Percentiles rank a stretch among this genome's conserved stretches.
Evolutionary conservation across 768 basidiomycete species (phyloP).

Genomic region (Rhizopogon salebrosus): DNA sequence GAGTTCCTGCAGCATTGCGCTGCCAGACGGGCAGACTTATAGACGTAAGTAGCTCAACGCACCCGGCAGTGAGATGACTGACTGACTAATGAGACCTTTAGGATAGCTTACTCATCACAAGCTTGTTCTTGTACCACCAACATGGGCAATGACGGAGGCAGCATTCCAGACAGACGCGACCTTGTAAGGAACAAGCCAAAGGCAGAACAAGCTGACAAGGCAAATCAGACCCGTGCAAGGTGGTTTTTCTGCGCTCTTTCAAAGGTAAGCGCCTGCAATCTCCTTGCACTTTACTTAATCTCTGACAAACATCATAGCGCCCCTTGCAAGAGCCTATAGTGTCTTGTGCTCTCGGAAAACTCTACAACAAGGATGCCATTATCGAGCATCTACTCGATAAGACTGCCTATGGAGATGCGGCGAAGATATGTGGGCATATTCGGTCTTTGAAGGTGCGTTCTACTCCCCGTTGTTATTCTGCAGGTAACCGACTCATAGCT

Average conservation of each 20-base stretch:
- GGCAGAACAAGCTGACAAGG: constrained; percentile 86
- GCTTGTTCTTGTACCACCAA: constrained; percentile 4
- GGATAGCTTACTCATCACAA: background rate
- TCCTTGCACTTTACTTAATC: background rate
- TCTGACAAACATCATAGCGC: constrained; percentile 39
- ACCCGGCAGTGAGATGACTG: too few species aligned
- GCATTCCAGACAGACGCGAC: constrained; percentile 80
- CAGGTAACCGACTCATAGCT: background rate
- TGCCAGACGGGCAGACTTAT: constrained; percentile 24
- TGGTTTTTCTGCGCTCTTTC: constrained; percentile 96
- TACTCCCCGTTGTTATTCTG: background rate
- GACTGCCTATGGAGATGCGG: constrained; percentile 83
- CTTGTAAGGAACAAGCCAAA: constrained; percentile 71
- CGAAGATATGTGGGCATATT: constrained; percentile 89
- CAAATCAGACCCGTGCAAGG: constrained; percentile 78
- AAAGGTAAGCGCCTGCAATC: constrained; percentile 53
- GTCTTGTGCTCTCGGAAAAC: constrained; percentile 85
- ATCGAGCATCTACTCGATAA: constrained; percentile 87
- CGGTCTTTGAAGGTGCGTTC: constrained; percentile 76
- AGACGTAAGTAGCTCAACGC: too few species aligned
- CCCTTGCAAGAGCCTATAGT: constrained; percentile 88
- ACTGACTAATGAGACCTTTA: too few species aligned
- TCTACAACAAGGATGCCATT: constrained; percentile 95
- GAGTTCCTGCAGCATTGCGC: constrained; percentile 89
- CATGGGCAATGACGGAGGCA: constrained; percentile 90